These are phyloP conservation scores for Sicyos edulis DNA, from an alignment of 306 rosid genomes.

Conservation along the genomic window DNA sequence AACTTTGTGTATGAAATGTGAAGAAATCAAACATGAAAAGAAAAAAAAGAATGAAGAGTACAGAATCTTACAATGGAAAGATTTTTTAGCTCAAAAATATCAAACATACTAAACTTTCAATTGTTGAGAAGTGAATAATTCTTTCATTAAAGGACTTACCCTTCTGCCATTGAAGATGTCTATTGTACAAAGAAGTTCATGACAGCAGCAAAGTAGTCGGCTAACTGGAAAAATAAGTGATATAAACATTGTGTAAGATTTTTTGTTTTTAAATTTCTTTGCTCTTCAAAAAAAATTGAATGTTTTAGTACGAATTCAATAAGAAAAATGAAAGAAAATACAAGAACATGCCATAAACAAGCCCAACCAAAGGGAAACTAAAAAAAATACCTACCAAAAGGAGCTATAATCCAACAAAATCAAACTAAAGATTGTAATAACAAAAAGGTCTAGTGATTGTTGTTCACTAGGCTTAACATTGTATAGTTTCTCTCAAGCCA, in stretches of 20 bases:
- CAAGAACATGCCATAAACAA: too few species aligned
- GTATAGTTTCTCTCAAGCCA: too few species aligned
- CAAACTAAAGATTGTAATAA: not conserved
- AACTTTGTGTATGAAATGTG: not conserved
- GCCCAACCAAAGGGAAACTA: too few species aligned
- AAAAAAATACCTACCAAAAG: not conserved
- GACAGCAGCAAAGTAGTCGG: constrained; percentile 47
- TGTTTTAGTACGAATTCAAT: not conserved
- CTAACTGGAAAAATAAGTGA: constrained; percentile 51
- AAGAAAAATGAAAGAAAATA: not conserved
- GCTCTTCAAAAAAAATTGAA: too few species aligned
- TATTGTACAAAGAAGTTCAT: constrained; percentile 47
- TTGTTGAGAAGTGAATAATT: not conserved
- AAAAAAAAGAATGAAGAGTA: not conserved
- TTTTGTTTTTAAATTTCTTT: not conserved
- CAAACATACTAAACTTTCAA: not conserved
- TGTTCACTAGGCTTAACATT: too few species aligned
- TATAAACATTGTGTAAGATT: not conserved
- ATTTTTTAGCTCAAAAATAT: not conserved
- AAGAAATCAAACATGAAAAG: not conserved
- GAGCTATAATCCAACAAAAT: not conserved
- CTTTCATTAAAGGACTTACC: not conserved
- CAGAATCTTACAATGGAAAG: not conserved
- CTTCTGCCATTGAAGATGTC: constrained; percentile 3
- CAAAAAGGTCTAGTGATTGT: too few species aligned